These are phyloP conservation scores for Ganoderma sp. DNA, from an alignment of 1,284 basidiomycete species.

Conservation along the genomic window DNA sequence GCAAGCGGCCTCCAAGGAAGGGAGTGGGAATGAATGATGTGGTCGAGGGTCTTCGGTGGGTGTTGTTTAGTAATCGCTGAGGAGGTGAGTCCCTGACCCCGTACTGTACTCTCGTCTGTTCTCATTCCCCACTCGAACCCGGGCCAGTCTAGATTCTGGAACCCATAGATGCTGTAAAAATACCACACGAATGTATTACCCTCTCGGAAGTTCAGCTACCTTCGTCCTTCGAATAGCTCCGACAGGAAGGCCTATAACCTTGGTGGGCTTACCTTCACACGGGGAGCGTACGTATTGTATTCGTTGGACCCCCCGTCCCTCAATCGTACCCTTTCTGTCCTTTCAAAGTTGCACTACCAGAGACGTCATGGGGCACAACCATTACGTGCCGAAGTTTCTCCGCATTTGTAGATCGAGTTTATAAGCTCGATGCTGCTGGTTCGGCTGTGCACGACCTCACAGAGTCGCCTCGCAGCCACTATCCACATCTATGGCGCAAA, in stretches of 20 bases:
- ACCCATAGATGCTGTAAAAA: background rate
- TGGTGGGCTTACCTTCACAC: background rate
- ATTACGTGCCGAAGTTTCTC: slow-evolving; percentile 22
- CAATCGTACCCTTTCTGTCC: background rate
- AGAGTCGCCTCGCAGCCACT: background rate
- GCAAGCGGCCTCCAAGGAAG: slow-evolving; percentile 25
- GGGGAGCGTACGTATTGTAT: background rate
- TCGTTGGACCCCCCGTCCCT: background rate
- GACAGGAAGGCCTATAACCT: background rate
- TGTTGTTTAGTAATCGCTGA: slow-evolving; percentile 40
- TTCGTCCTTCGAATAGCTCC: background rate
- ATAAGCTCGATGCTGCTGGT: slow-evolving; percentile 10
- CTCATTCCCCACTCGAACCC: background rate
- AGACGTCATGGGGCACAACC: slow-evolving; percentile 6
- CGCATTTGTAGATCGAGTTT: background rate
- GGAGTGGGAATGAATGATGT: slow-evolving; percentile 26
- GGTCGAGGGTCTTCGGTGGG: slow-evolving; percentile 41
- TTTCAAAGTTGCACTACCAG: background rate
- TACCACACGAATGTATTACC: background rate
- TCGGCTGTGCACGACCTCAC: background rate
- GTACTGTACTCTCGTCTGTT: background rate
- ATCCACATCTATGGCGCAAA: slow-evolving; percentile 20
- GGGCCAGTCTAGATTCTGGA: background rate
- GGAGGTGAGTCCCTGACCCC: slow-evolving; percentile 12
- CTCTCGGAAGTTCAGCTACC: too few species aligned